Conservation (phyloP, 352 stramenopile genomes). For the Phytophthora meadii region DNA sequence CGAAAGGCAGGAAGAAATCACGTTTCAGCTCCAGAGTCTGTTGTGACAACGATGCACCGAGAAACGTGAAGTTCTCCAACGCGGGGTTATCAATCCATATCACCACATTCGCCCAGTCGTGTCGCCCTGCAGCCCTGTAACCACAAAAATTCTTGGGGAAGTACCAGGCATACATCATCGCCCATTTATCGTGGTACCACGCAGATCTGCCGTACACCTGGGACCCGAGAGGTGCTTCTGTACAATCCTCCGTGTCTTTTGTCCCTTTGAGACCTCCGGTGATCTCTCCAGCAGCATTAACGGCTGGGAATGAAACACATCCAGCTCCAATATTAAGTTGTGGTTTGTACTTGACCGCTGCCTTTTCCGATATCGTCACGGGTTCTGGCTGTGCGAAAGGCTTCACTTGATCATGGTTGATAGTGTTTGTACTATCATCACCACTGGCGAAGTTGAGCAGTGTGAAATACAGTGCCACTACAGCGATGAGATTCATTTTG, state of each 20-base stretch:
- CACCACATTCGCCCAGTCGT: conserved; percentile 8
- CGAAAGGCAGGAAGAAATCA: too few species aligned
- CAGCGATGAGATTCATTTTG: too few species aligned
- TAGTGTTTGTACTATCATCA: too few species aligned
- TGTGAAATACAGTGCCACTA: too few species aligned
- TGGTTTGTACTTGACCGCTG: too few species aligned
- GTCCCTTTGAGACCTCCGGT: conserved; percentile 1
- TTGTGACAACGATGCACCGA: neutral
- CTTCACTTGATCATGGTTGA: too few species aligned
- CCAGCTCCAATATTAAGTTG: too few species aligned
- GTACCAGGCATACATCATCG: conserved; percentile 7
- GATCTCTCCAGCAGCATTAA: too few species aligned
- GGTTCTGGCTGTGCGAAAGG: too few species aligned
- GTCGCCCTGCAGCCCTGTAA: neutral
- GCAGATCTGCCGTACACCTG: conserved; percentile 21
- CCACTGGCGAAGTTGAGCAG: too few species aligned
- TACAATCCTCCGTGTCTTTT: neutral
- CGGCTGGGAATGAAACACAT: too few species aligned
- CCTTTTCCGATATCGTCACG: too few species aligned
- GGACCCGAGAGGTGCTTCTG: conserved; percentile 3
- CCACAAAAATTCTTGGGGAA: conserved; percentile 4
- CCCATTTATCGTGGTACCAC: conserved; percentile 8
- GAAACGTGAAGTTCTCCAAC: neutral
- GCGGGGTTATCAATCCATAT: conserved; percentile 22
- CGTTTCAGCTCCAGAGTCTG: neutral